Conservation (phyloP, 148 eudicot species). For the Polygonum maritimum region DNA sequence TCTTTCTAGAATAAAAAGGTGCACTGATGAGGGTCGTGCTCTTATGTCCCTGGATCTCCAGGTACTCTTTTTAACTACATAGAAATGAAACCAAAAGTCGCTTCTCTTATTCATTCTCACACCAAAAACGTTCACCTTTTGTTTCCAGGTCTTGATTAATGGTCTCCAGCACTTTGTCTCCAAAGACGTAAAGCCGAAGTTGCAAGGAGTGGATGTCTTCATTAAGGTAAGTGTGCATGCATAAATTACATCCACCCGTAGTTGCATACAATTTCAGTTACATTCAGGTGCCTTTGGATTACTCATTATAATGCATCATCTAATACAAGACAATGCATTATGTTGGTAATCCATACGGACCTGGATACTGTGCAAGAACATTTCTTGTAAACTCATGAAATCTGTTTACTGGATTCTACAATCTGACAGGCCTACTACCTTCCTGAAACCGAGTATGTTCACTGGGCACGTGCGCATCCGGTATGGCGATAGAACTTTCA, state of each 20-base stretch:
- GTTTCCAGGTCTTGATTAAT: slow-evolving; percentile 72
- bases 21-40: slow-evolving; percentile 96
- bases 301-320: too few relatives aligned
- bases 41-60: slow-evolving; percentile 96
- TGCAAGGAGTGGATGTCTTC: slow-evolving; percentile 76
- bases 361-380: background rate
- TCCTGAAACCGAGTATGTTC: slow-evolving; percentile 90
- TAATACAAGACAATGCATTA: too few relatives aligned
- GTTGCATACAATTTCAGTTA: background rate
- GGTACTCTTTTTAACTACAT: slow-evolving; percentile 26
- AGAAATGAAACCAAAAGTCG: background rate
- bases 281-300: background rate
- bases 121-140: background rate
- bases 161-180: slow-evolving; percentile 84
- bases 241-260: too few relatives aligned
- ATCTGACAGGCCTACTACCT: slow-evolving; percentile 76
- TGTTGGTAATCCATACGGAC: too few relatives aligned
- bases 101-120: background rate
- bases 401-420: slow-evolving; percentile 1
- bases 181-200: slow-evolving; percentile 62
- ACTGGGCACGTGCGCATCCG: slow-evolving; percentile 92
- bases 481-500: slow-evolving; percentile 25
- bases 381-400: background rate
- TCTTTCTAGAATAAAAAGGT: slow-evolving; percentile 77
- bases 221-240: slow-evolving; percentile 47